These are phyloP conservation scores for Somion occarium DNA, from an alignment of 1,284 basidiomycete species.

Conservation along the genomic window DNA sequence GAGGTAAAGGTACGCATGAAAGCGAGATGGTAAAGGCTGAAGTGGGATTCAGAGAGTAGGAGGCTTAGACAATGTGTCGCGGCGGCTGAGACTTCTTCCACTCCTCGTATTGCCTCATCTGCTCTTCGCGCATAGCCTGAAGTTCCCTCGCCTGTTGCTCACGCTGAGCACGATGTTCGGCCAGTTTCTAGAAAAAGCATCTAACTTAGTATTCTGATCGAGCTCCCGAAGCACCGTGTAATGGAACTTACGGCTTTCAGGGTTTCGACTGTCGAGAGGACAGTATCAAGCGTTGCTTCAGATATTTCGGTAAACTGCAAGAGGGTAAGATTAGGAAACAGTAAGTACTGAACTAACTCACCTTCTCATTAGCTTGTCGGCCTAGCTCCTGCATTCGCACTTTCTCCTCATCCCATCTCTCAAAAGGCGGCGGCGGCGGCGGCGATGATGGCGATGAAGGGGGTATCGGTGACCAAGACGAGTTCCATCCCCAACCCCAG, in stretches of 20 bases:
- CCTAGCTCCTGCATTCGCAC: slow-evolving; percentile 40
- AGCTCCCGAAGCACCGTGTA: background rate
- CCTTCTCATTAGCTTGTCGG: slow-evolving; percentile 51
- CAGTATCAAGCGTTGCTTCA: slow-evolving; percentile 61
- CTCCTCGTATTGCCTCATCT: slow-evolving; percentile 32
- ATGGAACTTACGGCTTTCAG: slow-evolving; percentile 50
- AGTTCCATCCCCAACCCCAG: slow-evolving; percentile 4
- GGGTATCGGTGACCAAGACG: slow-evolving; percentile 1
- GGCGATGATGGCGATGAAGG: no score
- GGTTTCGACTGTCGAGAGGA: slow-evolving; percentile 49
- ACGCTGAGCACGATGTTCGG: slow-evolving; percentile 50
- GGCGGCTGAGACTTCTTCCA: slow-evolving; percentile 19
- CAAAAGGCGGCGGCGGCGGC: slow-evolving; percentile 13
- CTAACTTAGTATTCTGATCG: slow-evolving; percentile 1
- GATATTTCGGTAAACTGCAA: slow-evolving; percentile 59
- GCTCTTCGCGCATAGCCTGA: slow-evolving; percentile 27
- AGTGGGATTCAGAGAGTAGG: no score
- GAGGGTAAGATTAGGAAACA: background rate
- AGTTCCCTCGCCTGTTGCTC: slow-evolving; percentile 35
- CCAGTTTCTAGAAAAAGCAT: slow-evolving; percentile 46
- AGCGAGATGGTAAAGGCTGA: no score
- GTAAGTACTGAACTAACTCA: slow-evolving; percentile 27
- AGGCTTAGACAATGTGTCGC: no score
- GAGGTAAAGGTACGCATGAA: no score
- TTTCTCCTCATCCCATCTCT: slow-evolving; percentile 27